Conservation (phyloP, 768 basidiomycete species). For the Gymnopilus dilepis region DNA sequence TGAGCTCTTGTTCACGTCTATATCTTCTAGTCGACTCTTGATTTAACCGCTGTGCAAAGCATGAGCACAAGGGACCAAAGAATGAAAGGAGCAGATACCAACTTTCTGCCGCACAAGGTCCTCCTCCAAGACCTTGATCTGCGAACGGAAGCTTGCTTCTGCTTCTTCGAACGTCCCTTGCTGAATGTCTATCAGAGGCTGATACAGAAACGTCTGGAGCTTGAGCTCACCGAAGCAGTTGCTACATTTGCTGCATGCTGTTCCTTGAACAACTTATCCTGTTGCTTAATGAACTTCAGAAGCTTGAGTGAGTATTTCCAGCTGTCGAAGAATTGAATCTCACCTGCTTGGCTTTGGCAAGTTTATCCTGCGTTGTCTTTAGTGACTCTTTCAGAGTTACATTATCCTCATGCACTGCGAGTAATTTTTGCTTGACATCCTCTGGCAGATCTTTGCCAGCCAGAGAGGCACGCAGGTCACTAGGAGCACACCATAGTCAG, state of each 20-base stretch:
- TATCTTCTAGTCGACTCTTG: conserved; percentile 65
- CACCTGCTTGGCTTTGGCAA: conserved; percentile 80
- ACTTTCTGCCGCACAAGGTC: conserved; percentile 60
- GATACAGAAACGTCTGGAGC: not conserved
- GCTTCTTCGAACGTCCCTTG: conserved; percentile 72
- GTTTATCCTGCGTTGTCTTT: conserved; percentile 75
- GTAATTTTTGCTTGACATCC: conserved; percentile 76
- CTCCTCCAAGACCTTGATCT: conserved; percentile 69
- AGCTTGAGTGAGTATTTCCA: not conserved
- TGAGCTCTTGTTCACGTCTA: conserved; percentile 77
- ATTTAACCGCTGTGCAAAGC: conserved; percentile 45
- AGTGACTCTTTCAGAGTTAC: conserved; percentile 69
- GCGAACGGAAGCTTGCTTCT: conserved; percentile 65
- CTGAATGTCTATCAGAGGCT: conserved; percentile 20
- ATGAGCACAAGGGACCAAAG: not conserved
- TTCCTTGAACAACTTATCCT: conserved; percentile 89
- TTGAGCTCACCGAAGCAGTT: conserved; percentile 46
- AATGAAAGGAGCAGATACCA: conserved; percentile 35
- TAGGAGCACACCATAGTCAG: conserved; percentile 29
- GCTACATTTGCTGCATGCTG: conserved; percentile 66
- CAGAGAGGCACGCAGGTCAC: conserved; percentile 78
- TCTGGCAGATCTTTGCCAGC: conserved; percentile 83
- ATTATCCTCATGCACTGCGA: conserved; percentile 81
- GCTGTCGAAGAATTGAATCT: conserved; percentile 14
- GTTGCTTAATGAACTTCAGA: conserved; percentile 85